Percentiles rank a stretch among this genome's conserved stretches.
Conservation (phyloP, 768 basidiomycete genomes). For the Saitozyma sp. region DNA sequence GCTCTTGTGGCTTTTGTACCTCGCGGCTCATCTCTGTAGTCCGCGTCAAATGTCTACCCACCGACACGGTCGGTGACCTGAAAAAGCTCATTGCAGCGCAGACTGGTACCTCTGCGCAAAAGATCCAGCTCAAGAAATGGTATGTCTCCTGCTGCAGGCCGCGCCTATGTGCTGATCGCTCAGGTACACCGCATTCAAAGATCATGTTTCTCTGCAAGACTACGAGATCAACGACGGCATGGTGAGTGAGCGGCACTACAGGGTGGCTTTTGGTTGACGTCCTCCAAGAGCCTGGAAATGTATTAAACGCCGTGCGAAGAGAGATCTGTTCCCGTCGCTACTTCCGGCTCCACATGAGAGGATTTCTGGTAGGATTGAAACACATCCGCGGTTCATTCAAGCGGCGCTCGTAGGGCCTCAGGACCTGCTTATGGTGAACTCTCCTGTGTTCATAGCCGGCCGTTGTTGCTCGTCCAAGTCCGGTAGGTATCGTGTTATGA, state of each 20-base stretch:
- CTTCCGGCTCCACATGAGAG: too few relatives aligned
- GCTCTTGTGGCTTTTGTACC: not conserved
- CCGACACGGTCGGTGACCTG: slow-evolving; percentile 95
- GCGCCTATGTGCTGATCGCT: not conserved
- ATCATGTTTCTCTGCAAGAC: slow-evolving; percentile 61
- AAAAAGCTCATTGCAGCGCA: slow-evolving; percentile 97
- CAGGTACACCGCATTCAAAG: slow-evolving; percentile 94
- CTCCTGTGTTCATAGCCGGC: too few relatives aligned
- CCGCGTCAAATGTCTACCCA: slow-evolving; percentile 84
- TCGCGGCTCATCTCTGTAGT: slow-evolving; percentile 57
- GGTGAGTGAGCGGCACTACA: slow-evolving; percentile 34
- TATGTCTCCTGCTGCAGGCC: slow-evolving; percentile 52
- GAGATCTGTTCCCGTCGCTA: too few relatives aligned
- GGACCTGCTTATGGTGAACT: too few relatives aligned
- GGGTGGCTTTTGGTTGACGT: slow-evolving; percentile 3
- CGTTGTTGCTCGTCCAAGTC: too few relatives aligned
- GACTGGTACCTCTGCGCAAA: slow-evolving; percentile 77
- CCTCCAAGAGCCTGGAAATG: slow-evolving; percentile 51
- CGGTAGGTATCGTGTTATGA: too few relatives aligned
- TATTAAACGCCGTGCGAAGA: slow-evolving; percentile 30
- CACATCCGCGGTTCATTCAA: too few relatives aligned
- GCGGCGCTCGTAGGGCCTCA: too few relatives aligned
- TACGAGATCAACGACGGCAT: slow-evolving; percentile 55
- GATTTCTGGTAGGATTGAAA: too few relatives aligned
- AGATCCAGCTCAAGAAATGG: slow-evolving; percentile 98